Conservation (phyloP, 192 early-diverging fungal genomes). For the Linnemannia hyalina region DNA sequence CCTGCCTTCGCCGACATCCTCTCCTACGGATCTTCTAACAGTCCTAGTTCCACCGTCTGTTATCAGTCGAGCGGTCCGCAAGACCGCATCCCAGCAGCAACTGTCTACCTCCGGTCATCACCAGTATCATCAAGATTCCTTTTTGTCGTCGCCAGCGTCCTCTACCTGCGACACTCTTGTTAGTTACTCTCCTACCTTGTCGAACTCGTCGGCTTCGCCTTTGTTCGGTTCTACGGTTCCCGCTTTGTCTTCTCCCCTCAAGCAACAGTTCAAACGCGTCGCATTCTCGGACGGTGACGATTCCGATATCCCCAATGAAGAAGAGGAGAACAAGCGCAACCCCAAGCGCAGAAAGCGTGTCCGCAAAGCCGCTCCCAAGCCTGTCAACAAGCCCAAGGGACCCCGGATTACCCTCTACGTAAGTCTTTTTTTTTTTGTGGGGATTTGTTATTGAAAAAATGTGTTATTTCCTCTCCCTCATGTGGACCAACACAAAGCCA, state of each 20-base stretch:
- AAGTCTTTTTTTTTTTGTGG: background rate
- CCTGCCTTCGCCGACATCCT: no score
- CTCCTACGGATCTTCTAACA: background rate
- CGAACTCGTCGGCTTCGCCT: background rate
- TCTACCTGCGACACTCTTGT: no score
- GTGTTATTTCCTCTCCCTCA: background rate
- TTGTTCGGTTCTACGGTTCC: background rate
- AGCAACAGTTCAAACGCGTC: background rate
- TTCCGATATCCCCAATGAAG: background rate
- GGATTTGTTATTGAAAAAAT: background rate
- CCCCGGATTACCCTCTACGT: background rate
- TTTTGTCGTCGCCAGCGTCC: background rate
- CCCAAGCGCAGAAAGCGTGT: slow-evolving; percentile 17
- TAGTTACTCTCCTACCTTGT: background rate
- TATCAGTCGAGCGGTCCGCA: background rate
- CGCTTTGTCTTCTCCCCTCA: background rate
- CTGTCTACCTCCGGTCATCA: background rate
- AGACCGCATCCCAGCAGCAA: background rate
- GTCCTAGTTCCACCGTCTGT: background rate
- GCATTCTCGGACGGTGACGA: slow-evolving; percentile 6
- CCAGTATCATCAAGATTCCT: background rate
- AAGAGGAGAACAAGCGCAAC: background rate
- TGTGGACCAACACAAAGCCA: no score
- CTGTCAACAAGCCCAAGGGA: slow-evolving; percentile 7
- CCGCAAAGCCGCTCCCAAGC: slow-evolving; percentile 1